Percentiles rank a stretch among this genome's conserved stretches.
Evolutionary conservation across 2,329 filamentous ascomycete genomes (phyloP).

Genomic region (Talaromyces sp.): DNA sequence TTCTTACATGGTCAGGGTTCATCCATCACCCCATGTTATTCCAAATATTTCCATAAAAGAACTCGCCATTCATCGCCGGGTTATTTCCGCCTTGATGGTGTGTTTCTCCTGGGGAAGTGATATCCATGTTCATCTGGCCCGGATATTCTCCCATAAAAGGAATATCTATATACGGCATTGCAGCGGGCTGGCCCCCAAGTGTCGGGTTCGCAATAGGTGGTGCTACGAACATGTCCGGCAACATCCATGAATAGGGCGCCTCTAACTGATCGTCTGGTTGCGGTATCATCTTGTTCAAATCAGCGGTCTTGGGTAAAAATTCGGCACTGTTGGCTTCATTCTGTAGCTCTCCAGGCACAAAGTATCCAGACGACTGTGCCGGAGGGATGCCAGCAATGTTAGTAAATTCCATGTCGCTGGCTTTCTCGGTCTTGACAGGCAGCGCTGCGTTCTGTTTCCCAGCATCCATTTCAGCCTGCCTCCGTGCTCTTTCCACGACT

Average conservation of each 20-base stretch:
- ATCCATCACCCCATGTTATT: background rate
- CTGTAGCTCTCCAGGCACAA: background rate
- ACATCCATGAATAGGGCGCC: constrained; percentile 4
- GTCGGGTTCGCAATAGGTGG: background rate
- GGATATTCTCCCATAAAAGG: background rate
- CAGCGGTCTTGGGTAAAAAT: background rate
- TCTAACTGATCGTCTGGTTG: constrained; percentile 1
- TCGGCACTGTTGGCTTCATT: background rate
- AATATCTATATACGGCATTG: background rate
- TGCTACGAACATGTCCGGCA: background rate
- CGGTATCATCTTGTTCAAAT: constrained; percentile 3
- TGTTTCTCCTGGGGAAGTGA: background rate
- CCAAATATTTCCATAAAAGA: constrained; percentile 3
- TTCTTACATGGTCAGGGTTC: background rate
- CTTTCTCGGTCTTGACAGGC: background rate
- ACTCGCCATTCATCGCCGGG: background rate
- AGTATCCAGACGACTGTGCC: background rate
- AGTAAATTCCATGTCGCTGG: background rate
- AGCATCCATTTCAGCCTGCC: constrained; percentile 45
- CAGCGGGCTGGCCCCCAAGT: background rate
- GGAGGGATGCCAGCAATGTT: background rate
- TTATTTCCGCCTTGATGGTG: background rate
- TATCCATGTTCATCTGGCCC: background rate
- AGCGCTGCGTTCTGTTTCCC: background rate
- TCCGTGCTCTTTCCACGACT: constrained; percentile 83